Base-by-base conservation (phyloP, 208 protist species). In the Leptomonas seymouri region DNA sequence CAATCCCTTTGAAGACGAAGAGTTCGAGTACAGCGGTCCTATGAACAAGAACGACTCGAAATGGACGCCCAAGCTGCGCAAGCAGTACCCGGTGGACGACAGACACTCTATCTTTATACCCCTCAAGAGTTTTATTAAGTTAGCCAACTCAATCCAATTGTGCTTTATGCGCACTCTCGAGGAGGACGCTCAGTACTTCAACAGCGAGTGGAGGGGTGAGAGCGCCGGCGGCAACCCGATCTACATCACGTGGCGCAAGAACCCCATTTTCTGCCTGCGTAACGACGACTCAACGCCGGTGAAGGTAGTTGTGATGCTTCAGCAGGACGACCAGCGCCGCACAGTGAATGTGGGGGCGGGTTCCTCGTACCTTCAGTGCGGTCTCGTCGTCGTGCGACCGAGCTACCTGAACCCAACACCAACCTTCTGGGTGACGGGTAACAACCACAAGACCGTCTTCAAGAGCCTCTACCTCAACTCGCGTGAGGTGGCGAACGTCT, bases 391-490 rank as follows among this genome's bases (percentile, higher is more conserved):
- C 28, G 62, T 74, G 2, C 69, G 74, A n/a, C 64, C 23, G 20
- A 82, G 61, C 48, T 57, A 67, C 51, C 68, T 61, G 2, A 82
- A 79, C 27, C 74, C 71, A 18, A 78, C 83, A 14, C 76, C 88
- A 1, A 88, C 85, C 18, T 83, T 85, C 61, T 82, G 70, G 62
- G 75, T 91, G 30, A 93, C 88, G 0, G 74, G 81, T 36, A 91
- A 91, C 80, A 91, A 84, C 66, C 80, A 91, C 65, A 82, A 79
- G 44, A 44, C 76, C 4, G 65, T 86, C 6, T 74, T 77, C 76
- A 91, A 91, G 70, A 84, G 85, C 62, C 82, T 93, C 59, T 95
- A 89, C 75, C 61, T 95, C 23, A 91, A 93, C 70, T 88, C 85
- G 28, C 82, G 90, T n/a, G 86, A 95, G 53, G 81, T 87, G 42